Evolutionary conservation across 495 filamentous ascomycete genomes (phyloP).

Genomic region (Penicillium arizonense): DNA sequence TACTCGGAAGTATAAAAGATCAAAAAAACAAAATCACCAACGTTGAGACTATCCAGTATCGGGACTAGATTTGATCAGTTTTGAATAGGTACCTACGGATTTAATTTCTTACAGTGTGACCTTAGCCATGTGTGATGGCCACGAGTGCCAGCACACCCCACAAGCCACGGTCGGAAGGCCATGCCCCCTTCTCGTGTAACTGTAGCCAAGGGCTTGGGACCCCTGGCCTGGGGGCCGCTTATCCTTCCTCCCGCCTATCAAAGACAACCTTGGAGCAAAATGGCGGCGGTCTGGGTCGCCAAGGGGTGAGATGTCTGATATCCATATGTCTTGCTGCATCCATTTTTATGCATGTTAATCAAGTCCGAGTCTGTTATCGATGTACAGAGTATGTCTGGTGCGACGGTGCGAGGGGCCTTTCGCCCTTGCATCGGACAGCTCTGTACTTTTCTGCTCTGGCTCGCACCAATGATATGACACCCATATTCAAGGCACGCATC

Average conservation of each 20-base stretch:
- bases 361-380: no score
- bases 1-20: no score
- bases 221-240: neutral
- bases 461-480: neutral
- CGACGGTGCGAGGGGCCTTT: neutral
- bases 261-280: neutral
- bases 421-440: conserved; percentile 1
- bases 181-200: neutral
- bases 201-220: neutral
- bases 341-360: neutral
- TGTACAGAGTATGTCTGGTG: neutral
- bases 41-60: no score
- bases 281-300: neutral
- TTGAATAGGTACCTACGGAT: no score
- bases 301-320: conserved; percentile 1
- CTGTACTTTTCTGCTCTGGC: neutral
- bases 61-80: no score
- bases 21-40: no score
- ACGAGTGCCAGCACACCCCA: conserved; percentile 1
- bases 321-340: neutral
- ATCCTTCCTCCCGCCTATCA: neutral
- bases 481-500: neutral
- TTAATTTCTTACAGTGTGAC: no score
- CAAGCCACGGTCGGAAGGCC: neutral
- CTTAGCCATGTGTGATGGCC: neutral